phyloP scores from a whole-genome alignment of 495 filamentous ascomycete genomes.

The Aspergillus cristatus region DNA sequence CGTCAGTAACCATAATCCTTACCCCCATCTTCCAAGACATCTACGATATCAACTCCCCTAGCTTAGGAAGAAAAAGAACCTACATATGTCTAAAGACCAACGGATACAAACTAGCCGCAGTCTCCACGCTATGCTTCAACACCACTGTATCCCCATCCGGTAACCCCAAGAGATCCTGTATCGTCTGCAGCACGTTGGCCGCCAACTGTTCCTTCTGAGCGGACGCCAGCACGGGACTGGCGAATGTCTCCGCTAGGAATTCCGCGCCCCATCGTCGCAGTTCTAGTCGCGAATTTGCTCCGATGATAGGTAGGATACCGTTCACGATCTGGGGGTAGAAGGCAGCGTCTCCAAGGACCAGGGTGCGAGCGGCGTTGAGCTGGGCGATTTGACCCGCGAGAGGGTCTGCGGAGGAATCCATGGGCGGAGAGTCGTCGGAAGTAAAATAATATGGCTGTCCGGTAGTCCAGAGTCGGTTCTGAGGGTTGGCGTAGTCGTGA shows the following conservation, averaged over 20 bases:
- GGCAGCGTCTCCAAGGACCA: conserved; percentile 71
- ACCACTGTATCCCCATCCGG: conserved; percentile 62
- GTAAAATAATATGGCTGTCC: no score
- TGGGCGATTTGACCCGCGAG: conserved; percentile 69
- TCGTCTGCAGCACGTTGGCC: conserved; percentile 59
- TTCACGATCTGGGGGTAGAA: conserved; percentile 87
- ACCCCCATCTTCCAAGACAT: not conserved
- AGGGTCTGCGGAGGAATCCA: conserved; percentile 41
- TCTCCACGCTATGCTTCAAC: conserved; percentile 74
- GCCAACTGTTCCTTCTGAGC: conserved; percentile 70
- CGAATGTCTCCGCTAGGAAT: conserved; percentile 93
- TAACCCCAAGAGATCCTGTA: conserved; percentile 64
- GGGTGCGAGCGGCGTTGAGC: conserved; percentile 75
- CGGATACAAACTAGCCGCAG: conserved; percentile 83
- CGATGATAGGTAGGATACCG: conserved; percentile 82
- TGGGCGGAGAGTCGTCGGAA: conserved; percentile 14
- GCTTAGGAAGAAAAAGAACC: conserved; percentile 28
- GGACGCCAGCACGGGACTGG: conserved; percentile 64
- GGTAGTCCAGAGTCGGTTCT: no score
- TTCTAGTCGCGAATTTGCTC: conserved; percentile 60
- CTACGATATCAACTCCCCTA: conserved; percentile 9
- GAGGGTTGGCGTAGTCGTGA: no score
- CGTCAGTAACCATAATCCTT: conserved; percentile 18
- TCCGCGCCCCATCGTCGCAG: conserved; percentile 92
- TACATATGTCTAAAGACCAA: conserved; percentile 90